Evolutionary conservation across 192 early-diverging fungal species (phyloP).

Genomic region (Coemansia sp.): DNA sequence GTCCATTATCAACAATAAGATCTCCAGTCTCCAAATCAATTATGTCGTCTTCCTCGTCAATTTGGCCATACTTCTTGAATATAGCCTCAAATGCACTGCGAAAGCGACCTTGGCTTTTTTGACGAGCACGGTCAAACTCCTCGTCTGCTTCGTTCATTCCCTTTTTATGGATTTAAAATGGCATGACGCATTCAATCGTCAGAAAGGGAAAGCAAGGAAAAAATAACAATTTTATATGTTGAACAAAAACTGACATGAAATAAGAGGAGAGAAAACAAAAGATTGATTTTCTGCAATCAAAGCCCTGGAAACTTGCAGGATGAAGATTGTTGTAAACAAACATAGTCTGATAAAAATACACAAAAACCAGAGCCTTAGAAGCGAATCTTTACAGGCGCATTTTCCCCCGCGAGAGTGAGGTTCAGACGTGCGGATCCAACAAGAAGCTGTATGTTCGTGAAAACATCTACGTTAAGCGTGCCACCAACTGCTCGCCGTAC

Average conservation of each 20-base stretch:
- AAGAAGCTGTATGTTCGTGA: conserved; percentile 37
- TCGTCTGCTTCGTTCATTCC: conserved; percentile 38
- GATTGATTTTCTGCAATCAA: background rate
- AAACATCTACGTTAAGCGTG: conserved; percentile 44
- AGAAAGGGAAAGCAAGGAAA: background rate
- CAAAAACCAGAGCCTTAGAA: conserved; percentile 3
- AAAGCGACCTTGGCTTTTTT: conserved; percentile 42
- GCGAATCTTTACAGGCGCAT: conserved; percentile 44
- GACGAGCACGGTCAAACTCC: conserved; percentile 41
- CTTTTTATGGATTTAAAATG: conserved; percentile 1
- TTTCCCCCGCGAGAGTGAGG: conserved; percentile 34
- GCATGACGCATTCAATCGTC: background rate
- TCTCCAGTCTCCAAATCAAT: conserved; percentile 32
- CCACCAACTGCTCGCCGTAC: conserved; percentile 41
- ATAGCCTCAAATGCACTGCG: conserved; percentile 48
- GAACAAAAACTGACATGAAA: background rate
- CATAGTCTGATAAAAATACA: background rate
- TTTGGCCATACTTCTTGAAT: conserved; percentile 42
- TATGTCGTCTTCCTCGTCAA: conserved; percentile 49
- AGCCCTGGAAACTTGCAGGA: no score
- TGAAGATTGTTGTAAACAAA: no score
- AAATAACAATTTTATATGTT: background rate
- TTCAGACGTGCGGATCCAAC: conserved; percentile 43
- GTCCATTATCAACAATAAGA: conserved; percentile 45
- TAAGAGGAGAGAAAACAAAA: background rate